Conservation (phyloP, 73 alveolate species). For the Tetrahymena elliotti region DNA sequence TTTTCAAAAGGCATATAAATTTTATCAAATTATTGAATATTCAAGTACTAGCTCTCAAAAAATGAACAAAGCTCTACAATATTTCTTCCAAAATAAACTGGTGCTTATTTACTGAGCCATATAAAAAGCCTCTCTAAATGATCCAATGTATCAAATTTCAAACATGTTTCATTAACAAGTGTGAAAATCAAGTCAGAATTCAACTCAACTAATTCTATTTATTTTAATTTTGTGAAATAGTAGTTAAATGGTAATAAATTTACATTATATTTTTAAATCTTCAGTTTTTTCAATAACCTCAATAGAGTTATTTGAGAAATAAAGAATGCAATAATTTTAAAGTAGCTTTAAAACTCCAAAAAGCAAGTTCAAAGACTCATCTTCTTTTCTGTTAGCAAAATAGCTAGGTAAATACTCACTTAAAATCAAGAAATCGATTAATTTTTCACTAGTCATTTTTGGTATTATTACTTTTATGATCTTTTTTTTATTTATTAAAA, state of each 20-base stretch:
- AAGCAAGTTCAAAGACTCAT: neutral
- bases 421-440: neutral
- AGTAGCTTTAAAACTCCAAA: neutral
- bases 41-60: neutral
- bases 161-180: neutral
- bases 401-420: neutral
- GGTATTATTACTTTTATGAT: neutral
- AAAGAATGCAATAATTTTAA: neutral
- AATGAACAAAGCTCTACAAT: neutral
- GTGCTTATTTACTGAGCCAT: neutral
- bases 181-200: neutral
- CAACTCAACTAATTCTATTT: neutral
- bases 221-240: neutral
- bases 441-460: neutral
- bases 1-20: neutral
- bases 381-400: neutral
- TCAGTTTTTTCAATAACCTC: neutral
- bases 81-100: neutral
- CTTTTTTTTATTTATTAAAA: neutral
- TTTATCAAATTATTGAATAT: neutral
- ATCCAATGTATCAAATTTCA: neutral
- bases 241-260: neutral
- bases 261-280: neutral
- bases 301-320: neutral
- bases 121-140: neutral